Base-by-base conservation (phyloP, 257 asterid species). In the Nicotiana tomentosiformis region DNA sequence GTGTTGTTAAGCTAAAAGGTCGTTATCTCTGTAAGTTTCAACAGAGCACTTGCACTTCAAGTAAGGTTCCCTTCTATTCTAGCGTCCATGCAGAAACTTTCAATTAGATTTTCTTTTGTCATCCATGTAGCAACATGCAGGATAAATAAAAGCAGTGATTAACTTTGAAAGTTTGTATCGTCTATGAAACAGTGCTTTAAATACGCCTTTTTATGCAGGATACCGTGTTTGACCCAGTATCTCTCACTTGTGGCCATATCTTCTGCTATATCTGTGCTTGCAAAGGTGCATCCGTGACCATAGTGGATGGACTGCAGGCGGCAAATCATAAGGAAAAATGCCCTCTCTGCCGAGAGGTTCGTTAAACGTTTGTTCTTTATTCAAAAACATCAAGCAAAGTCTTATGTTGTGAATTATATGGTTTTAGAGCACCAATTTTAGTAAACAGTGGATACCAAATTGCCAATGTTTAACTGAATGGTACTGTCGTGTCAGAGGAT, bases 301-400 rank as follows among this genome's bases (percentile, higher is more conserved):
- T 92, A 49, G 94, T 96, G n/a, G 98, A 96, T 55, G 97, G 98
- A 37, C 87, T 96, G 11, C 82, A 87, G 84, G 91, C 90, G 61
- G 96, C 95, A 79, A 74, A 46, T 74, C 82, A 77, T 20, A 80
- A 84, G 23, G 86, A 84, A 83, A 96, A 91, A 82, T 96, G 98
- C 81, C 97, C 99, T 17, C 90, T 96, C 56, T 96, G 99, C 88
- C 95, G 99, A 72, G 97, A 93, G 97, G 99, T 92, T 89, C 15
- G 83, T 4, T 15, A 61, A 79, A 5, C 23, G 7, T 15, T 74
- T 5, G 26, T 20, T 49, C 20, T 74, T 46, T 49, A 74, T 14
- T 74, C 43, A 46, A 33, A 33, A 72, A 23, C 78, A n/a, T 70
- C 14, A 39, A 23, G 79, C 79, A 46, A 12, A 46, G 78, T 43